Base-by-base conservation (phyloP, 495 filamentous ascomycete species). In the Rostrohypoxylon terebratum region DNA sequence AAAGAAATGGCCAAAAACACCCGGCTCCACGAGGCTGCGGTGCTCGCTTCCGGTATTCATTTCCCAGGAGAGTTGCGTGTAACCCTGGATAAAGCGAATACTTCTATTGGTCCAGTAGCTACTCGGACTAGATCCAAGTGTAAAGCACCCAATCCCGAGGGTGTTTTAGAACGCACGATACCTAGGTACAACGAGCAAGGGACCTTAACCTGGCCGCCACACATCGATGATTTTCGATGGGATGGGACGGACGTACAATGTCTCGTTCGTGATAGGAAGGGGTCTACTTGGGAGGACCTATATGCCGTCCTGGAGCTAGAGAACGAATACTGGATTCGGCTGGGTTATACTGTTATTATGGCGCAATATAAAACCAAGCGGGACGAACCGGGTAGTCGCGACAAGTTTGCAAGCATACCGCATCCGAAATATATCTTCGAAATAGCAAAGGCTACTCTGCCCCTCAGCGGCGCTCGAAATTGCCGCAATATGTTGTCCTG, bases 61-160 rank as follows among this genome's bases (percentile, higher is more conserved):
- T 60, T 71, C 6, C 54, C 57, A 1, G 68, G 62, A 7, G 54
- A 60, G 9, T 11, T 55, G 3, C 61, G 68, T 2, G 8, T 65
- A 3, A 0, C 23, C 7, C 20, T 21, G 0, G 44, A 66, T 20
- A 59, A 36, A 21, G 36, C 1, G 9, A 25, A 4, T n/a, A 42
- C 20, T 25, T 59, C 34, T 36, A 36, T 55, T 3, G 55, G 55
- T 8, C 18, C 55, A 11, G 23, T 42, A 23, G 38, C 55, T 34
- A 18, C 34, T 20, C 34, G 55, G 0, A 59, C 55, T 1, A 18
- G 55, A 14, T 21, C 16, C 21, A 59, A 50, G 6, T 64, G 50
- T 7, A n/a, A 14, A 2, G 8, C 3, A 1, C 25, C 63, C 6
- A 13, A 59, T 20, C 13, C 53, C 1, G 1, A 6, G 1, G 63